Percentiles rank a stretch among this genome's conserved stretches.
Conservation (phyloP, 1,284 basidiomycete species). For the Sporisorium reilianum region DNA sequence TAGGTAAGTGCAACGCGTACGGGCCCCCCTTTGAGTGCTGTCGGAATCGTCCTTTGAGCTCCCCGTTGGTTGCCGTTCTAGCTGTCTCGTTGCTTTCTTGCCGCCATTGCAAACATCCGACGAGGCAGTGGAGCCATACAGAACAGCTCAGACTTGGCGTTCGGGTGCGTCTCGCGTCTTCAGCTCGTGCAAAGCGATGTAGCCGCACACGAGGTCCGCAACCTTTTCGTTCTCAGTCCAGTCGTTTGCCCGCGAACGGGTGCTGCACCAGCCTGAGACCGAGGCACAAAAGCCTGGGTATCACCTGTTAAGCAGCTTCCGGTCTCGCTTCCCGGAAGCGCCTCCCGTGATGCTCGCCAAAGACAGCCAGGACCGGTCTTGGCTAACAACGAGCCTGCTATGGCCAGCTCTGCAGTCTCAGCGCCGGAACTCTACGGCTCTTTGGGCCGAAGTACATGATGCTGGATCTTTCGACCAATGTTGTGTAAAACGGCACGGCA, state of each 20-base stretch:
- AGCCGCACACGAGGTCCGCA: neutral
- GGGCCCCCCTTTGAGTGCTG: neutral
- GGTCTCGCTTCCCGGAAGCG: neutral
- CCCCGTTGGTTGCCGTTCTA: neutral
- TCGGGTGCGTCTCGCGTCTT: neutral
- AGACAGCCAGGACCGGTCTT: neutral
- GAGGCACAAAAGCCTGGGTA: neutral
- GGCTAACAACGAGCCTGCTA: neutral
- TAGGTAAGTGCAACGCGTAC: neutral
- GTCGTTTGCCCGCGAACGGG: neutral
- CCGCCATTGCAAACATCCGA: neutral
- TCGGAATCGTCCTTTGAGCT: neutral
- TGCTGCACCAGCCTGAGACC: neutral
- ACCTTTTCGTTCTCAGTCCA: neutral
- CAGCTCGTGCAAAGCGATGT: neutral
- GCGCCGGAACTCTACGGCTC: neutral
- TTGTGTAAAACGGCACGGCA: too few relatives aligned
- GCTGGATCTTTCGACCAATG: neutral
- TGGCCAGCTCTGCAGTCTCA: neutral
- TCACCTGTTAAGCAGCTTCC: neutral
- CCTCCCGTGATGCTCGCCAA: too few relatives aligned
- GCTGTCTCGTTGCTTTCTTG: neutral
- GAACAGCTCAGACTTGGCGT: neutral
- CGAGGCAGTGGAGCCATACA: neutral
- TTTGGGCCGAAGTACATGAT: neutral